Evolutionary conservation across 768 basidiomycete genomes (phyloP).

Genomic region (Leccinellum luteum): DNA sequence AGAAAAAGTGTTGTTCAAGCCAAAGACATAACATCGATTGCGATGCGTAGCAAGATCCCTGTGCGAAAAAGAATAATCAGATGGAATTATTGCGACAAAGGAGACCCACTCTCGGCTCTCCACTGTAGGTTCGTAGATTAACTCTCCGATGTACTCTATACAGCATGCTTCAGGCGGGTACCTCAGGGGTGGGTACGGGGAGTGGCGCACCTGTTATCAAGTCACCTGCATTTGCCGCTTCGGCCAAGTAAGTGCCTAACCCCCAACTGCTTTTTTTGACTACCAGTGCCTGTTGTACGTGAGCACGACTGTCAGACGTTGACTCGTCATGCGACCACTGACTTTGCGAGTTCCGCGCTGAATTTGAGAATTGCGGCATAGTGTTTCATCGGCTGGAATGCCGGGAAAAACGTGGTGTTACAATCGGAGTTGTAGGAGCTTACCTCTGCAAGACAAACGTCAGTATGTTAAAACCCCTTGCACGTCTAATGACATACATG

Average conservation of each 20-base stretch:
- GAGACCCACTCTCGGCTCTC: conserved; percentile 49
- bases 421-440: neutral
- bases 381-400: conserved; percentile 27
- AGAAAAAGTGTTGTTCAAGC: conserved; percentile 42
- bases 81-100: neutral
- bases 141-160: conserved; percentile 67
- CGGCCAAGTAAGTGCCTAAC: conserved; percentile 51
- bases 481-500: conserved; percentile 34
- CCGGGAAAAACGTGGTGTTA: neutral
- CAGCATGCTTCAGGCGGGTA: neutral
- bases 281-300: conserved; percentile 36
- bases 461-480: neutral
- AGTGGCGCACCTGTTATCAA: conserved; percentile 41
- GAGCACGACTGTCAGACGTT: conserved; percentile 1
- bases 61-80: neutral
- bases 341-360: conserved; percentile 49
- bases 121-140: conserved; percentile 48
- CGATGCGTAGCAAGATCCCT: conserved; percentile 47
- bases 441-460: conserved; percentile 23
- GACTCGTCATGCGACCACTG: neutral
- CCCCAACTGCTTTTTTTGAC: conserved; percentile 48
- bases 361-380: conserved; percentile 50
- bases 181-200: neutral
- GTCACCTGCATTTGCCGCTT: conserved; percentile 43
- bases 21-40: conserved; percentile 61